These are phyloP conservation scores for Cyclotella sp. DNA, from an alignment of 108 stramenopile species.

Conservation along the genomic window DNA sequence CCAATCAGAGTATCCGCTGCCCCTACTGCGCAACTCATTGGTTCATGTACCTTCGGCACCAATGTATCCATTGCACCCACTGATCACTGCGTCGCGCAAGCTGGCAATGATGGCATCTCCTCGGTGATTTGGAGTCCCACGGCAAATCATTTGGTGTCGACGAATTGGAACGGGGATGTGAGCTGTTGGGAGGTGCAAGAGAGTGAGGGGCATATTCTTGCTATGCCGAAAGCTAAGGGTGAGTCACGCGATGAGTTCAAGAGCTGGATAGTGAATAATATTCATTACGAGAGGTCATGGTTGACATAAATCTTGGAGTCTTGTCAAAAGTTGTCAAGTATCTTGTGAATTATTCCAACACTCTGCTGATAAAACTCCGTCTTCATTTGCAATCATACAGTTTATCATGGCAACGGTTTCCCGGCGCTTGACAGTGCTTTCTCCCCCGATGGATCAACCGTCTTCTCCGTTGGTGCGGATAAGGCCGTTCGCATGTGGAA, in stretches of 20 bases:
- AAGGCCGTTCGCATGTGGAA: conserved; percentile 91
- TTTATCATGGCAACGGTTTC: conserved; percentile 71
- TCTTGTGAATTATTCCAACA: no score
- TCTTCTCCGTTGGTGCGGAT: conserved; percentile 83
- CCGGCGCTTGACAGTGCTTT: conserved; percentile 79
- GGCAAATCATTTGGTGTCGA: conserved; percentile 73
- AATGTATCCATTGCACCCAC: conserved; percentile 53
- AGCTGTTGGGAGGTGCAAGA: conserved; percentile 89
- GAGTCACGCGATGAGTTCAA: conserved; percentile 20
- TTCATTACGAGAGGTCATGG: no score
- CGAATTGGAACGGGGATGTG: conserved; percentile 88
- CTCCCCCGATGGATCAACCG: conserved; percentile 74
- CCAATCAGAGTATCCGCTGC: conserved; percentile 38
- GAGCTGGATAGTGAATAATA: neutral
- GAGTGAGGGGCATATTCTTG: conserved; percentile 73
- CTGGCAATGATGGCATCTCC: conserved; percentile 84
- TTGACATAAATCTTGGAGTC: no score
- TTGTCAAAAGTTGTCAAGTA: no score
- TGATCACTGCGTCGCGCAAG: conserved; percentile 73
- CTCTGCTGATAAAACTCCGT: neutral
- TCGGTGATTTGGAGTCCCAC: conserved; percentile 75
- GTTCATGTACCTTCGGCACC: conserved; percentile 29
- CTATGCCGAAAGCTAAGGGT: conserved; percentile 81
- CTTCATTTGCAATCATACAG: conserved; percentile 29
- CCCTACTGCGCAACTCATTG: conserved; percentile 23